Conservation (phyloP, 2,329 filamentous ascomycete genomes). For the Hypomyces rosellus region DNA sequence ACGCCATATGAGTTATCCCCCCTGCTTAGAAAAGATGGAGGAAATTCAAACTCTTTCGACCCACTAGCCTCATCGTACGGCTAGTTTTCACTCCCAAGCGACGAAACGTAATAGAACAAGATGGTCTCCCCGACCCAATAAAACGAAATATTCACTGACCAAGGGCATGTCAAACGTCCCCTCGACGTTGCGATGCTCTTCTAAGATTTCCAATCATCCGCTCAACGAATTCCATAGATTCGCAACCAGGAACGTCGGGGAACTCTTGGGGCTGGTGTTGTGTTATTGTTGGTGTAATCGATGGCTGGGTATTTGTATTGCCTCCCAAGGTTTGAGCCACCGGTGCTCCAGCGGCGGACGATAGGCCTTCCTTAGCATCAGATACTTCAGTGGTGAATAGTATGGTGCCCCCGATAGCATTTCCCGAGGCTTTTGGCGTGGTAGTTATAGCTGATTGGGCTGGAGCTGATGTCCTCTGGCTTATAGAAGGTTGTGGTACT, state of each 20-base stretch:
- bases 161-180: too few relatives aligned
- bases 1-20: too few relatives aligned
- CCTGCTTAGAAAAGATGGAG: too few relatives aligned
- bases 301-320: background rate
- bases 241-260: slow-evolving; percentile 35
- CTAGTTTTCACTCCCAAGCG: too few relatives aligned
- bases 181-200: slow-evolving; percentile 27
- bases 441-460: background rate
- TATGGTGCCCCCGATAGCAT: background rate
- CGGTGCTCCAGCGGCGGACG: background rate
- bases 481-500: slow-evolving; percentile 3
- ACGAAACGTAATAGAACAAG: too few relatives aligned
- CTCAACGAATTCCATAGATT: slow-evolving; percentile 45
- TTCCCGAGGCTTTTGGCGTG: background rate
- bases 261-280: slow-evolving; percentile 25
- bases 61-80: too few relatives aligned
- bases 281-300: background rate
- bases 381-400: background rate
- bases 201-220: slow-evolving; percentile 47
- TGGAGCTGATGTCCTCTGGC: background rate
- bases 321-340: background rate
- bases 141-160: too few relatives aligned
- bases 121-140: too few relatives aligned
- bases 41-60: too few relatives aligned
- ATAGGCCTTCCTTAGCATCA: background rate